phyloP scores from a whole-genome alignment of 331 rosid species.

The Quercus phellos region DNA sequence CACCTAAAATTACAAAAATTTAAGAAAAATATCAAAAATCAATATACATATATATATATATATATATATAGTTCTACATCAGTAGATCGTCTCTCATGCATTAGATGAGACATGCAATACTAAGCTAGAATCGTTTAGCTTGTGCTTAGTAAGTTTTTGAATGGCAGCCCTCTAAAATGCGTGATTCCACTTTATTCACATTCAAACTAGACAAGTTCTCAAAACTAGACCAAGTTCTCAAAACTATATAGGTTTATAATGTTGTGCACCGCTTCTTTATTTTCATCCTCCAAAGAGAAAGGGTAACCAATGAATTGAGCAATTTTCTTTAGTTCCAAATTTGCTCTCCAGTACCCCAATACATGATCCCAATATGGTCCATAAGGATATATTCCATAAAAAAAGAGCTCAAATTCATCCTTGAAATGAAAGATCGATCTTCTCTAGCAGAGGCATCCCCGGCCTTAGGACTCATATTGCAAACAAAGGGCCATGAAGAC shows the following conservation, averaged over 20 bases:
- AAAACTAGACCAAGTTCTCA: slow-evolving; percentile 15
- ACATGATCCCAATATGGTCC: slow-evolving; percentile 12
- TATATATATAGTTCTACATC: too few relatives aligned
- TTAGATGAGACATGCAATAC: too few relatives aligned
- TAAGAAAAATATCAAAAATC: too few relatives aligned
- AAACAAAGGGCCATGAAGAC: slow-evolving; percentile 10
- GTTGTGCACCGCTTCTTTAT: neutral
- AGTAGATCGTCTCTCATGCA: too few relatives aligned
- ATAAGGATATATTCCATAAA: neutral
- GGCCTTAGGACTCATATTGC: neutral
- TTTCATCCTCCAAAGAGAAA: slow-evolving; percentile 14
- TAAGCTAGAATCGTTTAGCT: neutral
- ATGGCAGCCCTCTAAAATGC: too few relatives aligned
- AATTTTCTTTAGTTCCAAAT: neutral
- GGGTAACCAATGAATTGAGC: slow-evolving; percentile 8
- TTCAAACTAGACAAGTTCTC: slow-evolving; percentile 18
- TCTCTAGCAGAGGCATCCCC: neutral
- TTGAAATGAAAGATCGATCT: neutral
- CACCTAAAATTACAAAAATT: too few relatives aligned
- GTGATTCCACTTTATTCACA: slow-evolving; percentile 11
- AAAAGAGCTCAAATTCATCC: slow-evolving; percentile 11
- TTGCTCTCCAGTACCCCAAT: neutral
- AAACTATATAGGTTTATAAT: slow-evolving; percentile 8
- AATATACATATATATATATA: too few relatives aligned
- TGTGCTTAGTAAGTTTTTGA: slow-evolving; percentile 2